Conservation (phyloP, 345 rosid species). For the Camelina hispida region DNA sequence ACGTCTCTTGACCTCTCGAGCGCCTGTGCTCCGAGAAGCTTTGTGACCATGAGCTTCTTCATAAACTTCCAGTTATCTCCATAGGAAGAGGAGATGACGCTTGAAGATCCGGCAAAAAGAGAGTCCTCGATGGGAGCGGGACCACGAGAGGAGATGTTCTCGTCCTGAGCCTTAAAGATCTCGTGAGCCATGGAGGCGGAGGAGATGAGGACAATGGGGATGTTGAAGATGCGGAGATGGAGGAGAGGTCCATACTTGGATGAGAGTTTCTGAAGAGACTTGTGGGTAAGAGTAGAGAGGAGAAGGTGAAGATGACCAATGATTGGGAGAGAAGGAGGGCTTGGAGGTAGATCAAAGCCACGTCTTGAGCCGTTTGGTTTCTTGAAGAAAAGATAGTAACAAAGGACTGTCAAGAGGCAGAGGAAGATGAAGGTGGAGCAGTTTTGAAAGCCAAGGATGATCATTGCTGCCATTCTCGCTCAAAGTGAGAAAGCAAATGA, state of each 20-base stretch:
- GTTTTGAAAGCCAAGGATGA: background rate
- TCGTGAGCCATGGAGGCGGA: background rate
- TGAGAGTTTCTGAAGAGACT: slow-evolving; percentile 14
- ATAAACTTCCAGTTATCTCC: slow-evolving; percentile 26
- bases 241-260: slow-evolving; percentile 15
- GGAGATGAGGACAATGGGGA: slow-evolving; percentile 12
- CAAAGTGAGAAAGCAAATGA: background rate
- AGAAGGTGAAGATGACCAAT: slow-evolving; percentile 22
- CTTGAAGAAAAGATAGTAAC: slow-evolving; percentile 11
- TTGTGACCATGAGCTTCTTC: slow-evolving; percentile 31
- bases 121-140: background rate
- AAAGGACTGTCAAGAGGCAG: background rate
- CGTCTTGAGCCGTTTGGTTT: background rate
- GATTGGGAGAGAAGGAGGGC: slow-evolving; percentile 13
- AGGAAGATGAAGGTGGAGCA: background rate
- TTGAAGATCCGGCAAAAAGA: background rate
- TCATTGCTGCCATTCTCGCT: background rate
- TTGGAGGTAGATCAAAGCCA: background rate
- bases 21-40: slow-evolving; percentile 24
- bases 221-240: slow-evolving; percentile 5
- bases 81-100: background rate
- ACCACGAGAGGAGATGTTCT: slow-evolving; percentile 3
- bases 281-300: background rate
- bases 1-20: slow-evolving; percentile 5
- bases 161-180: slow-evolving; percentile 9